These are phyloP conservation scores for Phytophthora tubulina DNA, from an alignment of 352 stramenopile species.

Conservation along the genomic window DNA sequence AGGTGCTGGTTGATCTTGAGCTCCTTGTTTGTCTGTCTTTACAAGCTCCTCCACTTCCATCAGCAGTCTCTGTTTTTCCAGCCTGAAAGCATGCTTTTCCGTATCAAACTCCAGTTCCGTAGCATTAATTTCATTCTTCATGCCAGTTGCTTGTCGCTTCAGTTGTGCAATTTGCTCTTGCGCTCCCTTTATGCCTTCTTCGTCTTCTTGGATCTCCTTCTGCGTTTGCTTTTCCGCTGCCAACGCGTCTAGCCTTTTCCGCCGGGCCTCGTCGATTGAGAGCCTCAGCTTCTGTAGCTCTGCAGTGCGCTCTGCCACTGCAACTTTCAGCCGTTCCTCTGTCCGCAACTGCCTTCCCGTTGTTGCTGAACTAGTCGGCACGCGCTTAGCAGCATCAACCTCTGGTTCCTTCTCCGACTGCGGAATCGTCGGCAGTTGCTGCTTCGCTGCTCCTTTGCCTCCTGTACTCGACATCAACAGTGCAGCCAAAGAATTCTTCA, in stretches of 20 bases:
- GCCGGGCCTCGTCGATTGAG: conserved; percentile 56
- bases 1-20: conserved; percentile 9
- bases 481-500: background rate
- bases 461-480: conserved; percentile 2
- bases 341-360: conserved; percentile 71
- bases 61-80: conserved; percentile 59
- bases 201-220: conserved; percentile 48
- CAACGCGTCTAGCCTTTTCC: conserved; percentile 53
- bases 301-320: conserved; percentile 52
- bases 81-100: conserved; percentile 55
- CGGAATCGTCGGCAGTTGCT: conserved; percentile 9
- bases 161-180: conserved; percentile 55
- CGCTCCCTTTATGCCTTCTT: conserved; percentile 49
- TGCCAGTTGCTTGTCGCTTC: conserved; percentile 43
- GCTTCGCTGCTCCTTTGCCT: conserved; percentile 21
- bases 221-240: conserved; percentile 53
- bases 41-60: conserved; percentile 59
- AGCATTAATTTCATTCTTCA: conserved; percentile 55
- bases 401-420: conserved; percentile 19
- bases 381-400: background rate
- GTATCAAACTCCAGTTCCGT: conserved; percentile 57
- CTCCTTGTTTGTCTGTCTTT: conserved; percentile 47
- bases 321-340: conserved; percentile 73
- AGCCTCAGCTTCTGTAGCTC: conserved; percentile 65
- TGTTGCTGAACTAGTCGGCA: background rate